Base-by-base conservation (phyloP, 176 grass and related monocot genomes). In the Areca catechu region DNA sequence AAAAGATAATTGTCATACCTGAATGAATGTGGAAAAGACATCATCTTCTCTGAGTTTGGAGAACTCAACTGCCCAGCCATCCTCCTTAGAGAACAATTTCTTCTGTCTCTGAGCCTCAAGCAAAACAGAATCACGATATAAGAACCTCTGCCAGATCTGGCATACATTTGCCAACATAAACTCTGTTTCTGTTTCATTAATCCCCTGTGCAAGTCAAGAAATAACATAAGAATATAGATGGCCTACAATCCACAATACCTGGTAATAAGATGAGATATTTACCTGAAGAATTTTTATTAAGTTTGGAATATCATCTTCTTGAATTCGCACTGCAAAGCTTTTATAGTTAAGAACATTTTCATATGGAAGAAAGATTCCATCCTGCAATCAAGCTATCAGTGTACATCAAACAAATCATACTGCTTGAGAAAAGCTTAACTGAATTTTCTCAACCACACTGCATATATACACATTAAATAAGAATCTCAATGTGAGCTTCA, bases 11-110 rank as follows among this genome's bases (percentile, higher is more conserved):
- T 43, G 10, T 43, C 34, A 43, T 80, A 88, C 93, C 84, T 92
- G 87, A 76, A 97, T 85, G 65, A 97, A 97, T 53, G 93, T 97
- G 0, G 83, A 76, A 79, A 85, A 97, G 21, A 75, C 93, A 76
- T 97, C 87, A 70, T 72, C 58, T 4, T 80, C 69, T 56, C 72
- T 69, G 71, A 97, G 76, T 75, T 91, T 88, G 6, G 93, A 88
- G 27, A 83, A 78, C 66, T 91, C 93, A 28, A 91, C 78, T 30
- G 87, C 82, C 93, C 93, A 97, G 21, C 63, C 58, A 10, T 83
- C 83, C 76, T 91, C 87, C 53, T 73, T 53, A 47, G 77, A 47
- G 54, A 78, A 97, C 50, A 85, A 50, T 17, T 50, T 79, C 80
- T 76, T 88, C 75, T 97, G 87, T 66, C 84, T 82, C 49, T 68